Evolutionary conservation across 2,329 filamentous ascomycete genomes (phyloP).

Genomic region (Colletotrichum tamarilloi): DNA sequence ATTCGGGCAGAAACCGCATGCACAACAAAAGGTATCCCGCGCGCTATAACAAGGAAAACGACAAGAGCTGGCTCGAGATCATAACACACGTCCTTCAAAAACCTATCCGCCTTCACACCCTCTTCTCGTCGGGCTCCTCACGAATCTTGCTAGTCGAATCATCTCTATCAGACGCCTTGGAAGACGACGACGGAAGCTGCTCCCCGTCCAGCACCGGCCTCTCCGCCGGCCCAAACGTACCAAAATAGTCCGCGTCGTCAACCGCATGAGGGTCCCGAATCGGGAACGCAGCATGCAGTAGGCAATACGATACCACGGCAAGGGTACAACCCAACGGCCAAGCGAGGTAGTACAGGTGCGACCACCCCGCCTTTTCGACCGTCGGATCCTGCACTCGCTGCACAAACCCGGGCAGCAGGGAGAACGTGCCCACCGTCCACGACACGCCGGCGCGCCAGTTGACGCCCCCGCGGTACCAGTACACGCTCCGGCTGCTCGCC

Average conservation of each 20-base stretch:
- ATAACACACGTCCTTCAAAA: neutral
- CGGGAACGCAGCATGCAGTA: constrained; percentile 37
- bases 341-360: constrained; percentile 42
- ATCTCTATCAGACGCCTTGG: neutral
- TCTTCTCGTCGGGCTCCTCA: neutral
- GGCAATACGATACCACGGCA: constrained; percentile 36
- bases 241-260: constrained; percentile 43
- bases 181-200: neutral
- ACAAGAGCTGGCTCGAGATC: constrained; percentile 2
- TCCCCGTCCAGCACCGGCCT: constrained; percentile 7
- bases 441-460: constrained; percentile 39
- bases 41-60: neutral
- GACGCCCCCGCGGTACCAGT: constrained; percentile 40
- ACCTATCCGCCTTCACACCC: neutral
- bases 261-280: constrained; percentile 36
- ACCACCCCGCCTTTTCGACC: constrained; percentile 39
- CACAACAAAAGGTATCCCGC: neutral
- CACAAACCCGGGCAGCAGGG: constrained; percentile 40
- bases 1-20: neutral
- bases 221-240: constrained; percentile 39
- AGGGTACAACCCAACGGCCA: constrained; percentile 40
- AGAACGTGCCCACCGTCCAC: constrained; percentile 37
- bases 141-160: neutral
- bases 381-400: constrained; percentile 36
- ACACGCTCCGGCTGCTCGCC: constrained; percentile 34